Evolutionary conservation across 345 rosid genomes (phyloP), one percentile per base, ranked within the genome.

Genomic region (Melaleuca quinquenervia): DNA sequence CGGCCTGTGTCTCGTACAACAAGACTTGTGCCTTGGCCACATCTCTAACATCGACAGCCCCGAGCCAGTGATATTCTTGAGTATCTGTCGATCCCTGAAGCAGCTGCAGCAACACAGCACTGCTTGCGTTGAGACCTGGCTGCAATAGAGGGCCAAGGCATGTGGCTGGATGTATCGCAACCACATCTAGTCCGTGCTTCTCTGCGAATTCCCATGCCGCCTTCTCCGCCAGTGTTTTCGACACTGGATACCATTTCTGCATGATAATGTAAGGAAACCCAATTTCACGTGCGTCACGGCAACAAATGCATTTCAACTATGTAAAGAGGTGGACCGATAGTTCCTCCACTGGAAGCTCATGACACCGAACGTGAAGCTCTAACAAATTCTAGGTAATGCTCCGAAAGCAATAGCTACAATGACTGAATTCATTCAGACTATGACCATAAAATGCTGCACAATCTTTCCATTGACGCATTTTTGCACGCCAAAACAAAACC

Each of bases 221-320:
- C 92, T 91, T 94, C 94, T 96, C 99, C 53, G 99, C 98, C 83
- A 93, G 64, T 20, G 98, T 93, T 91, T 95, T 96, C 1, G 98
- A 94, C 36, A 95, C 94, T 0, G 98, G 92, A 88, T 96, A 95
- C 95, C 96, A 94, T 89, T 95, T 95, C 94, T 94, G 91, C 50
- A 11, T n/a, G 36, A 75, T 20, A 24, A 20, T 18, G 1, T 0
- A 83, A 83, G 48, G 62, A 32, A 52, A 52, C 55, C 32, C 49
- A 44, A 0, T 41, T 27, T 21, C 3, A 36, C 20, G 48, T 1
- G 48, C 5, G 48, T 36, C 48, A 32, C 16, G 48, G 48, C 78
- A 70, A 36, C 48, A 36, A 41, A 21, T 70, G 78, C 78, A 32
- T 70, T 70, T 11, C 0, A 16, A 32, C 78, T 32, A 70, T 4